These are phyloP conservation scores for Xylariaceae sp. DNA, from an alignment of 2,329 filamentous ascomycete genomes.

Conservation along the genomic window DNA sequence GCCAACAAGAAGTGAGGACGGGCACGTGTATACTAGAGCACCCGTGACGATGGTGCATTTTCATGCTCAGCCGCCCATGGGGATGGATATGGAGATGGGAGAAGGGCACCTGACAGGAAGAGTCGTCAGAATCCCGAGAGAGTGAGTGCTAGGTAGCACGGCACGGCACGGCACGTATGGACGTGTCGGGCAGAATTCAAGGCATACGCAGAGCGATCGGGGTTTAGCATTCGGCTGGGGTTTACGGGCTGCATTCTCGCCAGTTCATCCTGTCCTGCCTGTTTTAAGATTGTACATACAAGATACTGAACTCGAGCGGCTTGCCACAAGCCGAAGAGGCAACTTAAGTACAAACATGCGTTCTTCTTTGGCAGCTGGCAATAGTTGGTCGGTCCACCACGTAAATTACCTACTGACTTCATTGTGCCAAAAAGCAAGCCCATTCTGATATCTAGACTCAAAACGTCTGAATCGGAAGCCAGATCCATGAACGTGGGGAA, in stretches of 20 bases:
- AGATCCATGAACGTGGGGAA: not conserved
- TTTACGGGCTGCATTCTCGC: too few species aligned
- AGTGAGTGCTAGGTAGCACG: not conserved
- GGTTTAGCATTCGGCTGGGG: too few species aligned
- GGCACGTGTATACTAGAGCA: too few species aligned
- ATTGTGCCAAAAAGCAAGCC: too few species aligned
- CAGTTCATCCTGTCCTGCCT: too few species aligned
- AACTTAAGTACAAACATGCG: not conserved
- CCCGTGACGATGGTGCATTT: not conserved
- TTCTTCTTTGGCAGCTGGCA: too few species aligned
- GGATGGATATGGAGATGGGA: not conserved
- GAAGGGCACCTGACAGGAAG: not conserved
- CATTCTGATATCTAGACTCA: not conserved
- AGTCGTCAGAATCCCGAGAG: not conserved
- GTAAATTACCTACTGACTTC: not conserved
- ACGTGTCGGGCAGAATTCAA: not conserved
- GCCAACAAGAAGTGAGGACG: constrained; percentile 43
- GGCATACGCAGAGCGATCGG: not conserved
- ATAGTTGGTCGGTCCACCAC: too few species aligned
- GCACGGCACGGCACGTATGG: not conserved
- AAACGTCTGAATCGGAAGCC: not conserved
- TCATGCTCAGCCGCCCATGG: too few species aligned
- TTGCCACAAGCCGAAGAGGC: too few species aligned
- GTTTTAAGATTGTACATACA: too few species aligned
- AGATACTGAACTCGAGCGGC: too few species aligned